Evolutionary conservation across 768 basidiomycete genomes (phyloP), one percentile per base, ranked within the genome.

Genomic region (Trametes coccinea): DNA sequence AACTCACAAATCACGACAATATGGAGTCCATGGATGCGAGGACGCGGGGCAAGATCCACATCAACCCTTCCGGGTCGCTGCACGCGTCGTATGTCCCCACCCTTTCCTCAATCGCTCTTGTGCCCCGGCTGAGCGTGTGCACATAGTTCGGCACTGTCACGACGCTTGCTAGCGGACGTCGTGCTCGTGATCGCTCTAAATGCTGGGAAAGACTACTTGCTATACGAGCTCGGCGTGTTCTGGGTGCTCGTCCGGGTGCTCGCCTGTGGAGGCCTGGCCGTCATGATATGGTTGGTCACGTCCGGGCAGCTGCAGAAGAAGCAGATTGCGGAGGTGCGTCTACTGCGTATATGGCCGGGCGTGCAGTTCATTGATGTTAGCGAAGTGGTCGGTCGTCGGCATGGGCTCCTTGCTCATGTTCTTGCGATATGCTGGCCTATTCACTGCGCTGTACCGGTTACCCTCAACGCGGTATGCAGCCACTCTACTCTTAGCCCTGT

Each of bases 241-340:
- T 92, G 90, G 91, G 78, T 90, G 13, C 78, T 88, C 37, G 86
- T 92, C 76, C 78, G 89, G 63, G 80, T 90, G 51, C 76, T 92
- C 54, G 88, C 87, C 3, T 84, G 85, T 65, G 88, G 84, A n/a
- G 87, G 83, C n/a, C 67, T 90, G 55, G 85, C 83, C 17, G 80
- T 84, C 45, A 65, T 89, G 47, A 73, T 83, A 17, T 86, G 88
- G 86, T 85, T 86, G 62, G 79, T 75, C 1, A 61, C 77, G 50
- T 84, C 83, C 0, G 82, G 83, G 4, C 80, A 85, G 67, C 69
- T 84, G 62, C 75, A 77, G 51, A 85, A 80, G 67, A 80, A 79
- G 66, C 80, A 79, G 65, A 74, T 77, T 30, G 80, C 88, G 39
- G 88, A 90, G 79, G 88, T 87, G 69, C 51, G 82, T 69, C 41